Base-by-base conservation (phyloP, 148 eudicot genomes). In the Heliamphora exappendiculata region DNA sequence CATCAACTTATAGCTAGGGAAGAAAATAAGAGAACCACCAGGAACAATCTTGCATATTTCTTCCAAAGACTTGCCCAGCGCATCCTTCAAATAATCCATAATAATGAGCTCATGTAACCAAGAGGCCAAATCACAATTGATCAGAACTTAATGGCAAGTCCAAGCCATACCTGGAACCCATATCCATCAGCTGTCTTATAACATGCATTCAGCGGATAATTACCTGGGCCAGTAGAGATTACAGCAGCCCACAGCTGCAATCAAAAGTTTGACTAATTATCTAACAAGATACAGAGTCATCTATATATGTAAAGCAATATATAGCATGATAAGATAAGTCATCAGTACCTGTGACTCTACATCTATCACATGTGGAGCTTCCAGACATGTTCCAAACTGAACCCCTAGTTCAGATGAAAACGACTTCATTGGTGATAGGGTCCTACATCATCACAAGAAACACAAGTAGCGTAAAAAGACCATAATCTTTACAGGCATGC, bases 1-100 rank as follows among this genome's bases (percentile, higher is more conserved):
- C 93, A 95, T 88, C 70, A 95, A 86, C 89, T 93, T 95, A 84
- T 95, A 95, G 82, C 99, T 95, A 59, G 99, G 99, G 69, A 95
- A 95, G 82, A 95, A 95, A 65, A 93, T 93, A 29, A 95, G 89
- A 78, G 94, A 87, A 67, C 99, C 99, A 76, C 92, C 96, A 50
- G 97, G 99, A 79, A 95, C 93, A 81, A 87, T 82, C 76, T 82
- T 86, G 81, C 86, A 89, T 64, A 95, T 88, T 84, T 91, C 94
- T 77, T 93, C 99, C 76, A 95, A 85, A 47, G 91, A 78, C 81
- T 82, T 80, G 62, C 99, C 97, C 70, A 95, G 86, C 31, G 88
- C 88, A 86, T 92, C 97, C 99, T 95, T 83, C 75, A 79, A 81
- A n/a, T 60, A 70, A 67, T 13, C 36, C 24, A 68, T 39, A 34